phyloP scores from a whole-genome alignment of 805 yeast species.

The Blastobotrys chiropterorum region DNA sequence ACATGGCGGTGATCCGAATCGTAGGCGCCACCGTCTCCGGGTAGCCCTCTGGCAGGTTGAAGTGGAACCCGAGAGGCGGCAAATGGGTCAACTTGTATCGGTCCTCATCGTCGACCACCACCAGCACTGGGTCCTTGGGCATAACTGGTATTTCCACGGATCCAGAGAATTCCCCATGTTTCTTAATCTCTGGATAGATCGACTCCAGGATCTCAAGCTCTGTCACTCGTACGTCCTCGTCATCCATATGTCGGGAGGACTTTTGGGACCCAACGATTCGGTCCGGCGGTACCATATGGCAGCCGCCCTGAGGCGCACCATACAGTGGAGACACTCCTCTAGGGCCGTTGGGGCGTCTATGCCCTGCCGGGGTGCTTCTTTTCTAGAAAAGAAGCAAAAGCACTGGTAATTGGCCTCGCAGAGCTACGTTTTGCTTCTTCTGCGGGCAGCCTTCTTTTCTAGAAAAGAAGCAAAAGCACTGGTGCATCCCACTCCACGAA shows the following conservation, averaged over 20 bases:
- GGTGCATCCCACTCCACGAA: too few relatives aligned
- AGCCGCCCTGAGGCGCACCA: too few relatives aligned
- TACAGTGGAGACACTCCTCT: too few relatives aligned
- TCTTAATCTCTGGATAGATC: slow-evolving; percentile 18
- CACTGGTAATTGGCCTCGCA: too few relatives aligned
- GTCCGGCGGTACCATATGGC: too few relatives aligned
- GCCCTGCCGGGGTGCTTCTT: too few relatives aligned
- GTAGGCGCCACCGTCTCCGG: slow-evolving; percentile 12
- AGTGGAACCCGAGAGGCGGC: slow-evolving; percentile 15
- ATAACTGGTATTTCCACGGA: slow-evolving; percentile 9
- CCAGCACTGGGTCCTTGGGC: slow-evolving; percentile 4
- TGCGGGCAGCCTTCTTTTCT: too few relatives aligned
- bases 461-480: too few relatives aligned
- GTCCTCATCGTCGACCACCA: slow-evolving; percentile 2
- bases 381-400: too few relatives aligned
- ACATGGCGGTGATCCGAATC: slow-evolving; percentile 7
- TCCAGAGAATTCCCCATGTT: background rate
- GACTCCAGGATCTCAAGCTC: slow-evolving; percentile 16
- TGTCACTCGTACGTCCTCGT: background rate
- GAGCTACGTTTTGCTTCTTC: too few relatives aligned
- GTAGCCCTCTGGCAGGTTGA: slow-evolving; percentile 13
- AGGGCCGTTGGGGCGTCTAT: too few relatives aligned
- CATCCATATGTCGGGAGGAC: background rate
- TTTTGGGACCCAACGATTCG: background rate
- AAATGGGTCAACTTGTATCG: slow-evolving; percentile 7